Evolutionary conservation across 2,329 filamentous ascomycete genomes (phyloP).

Genomic region (Chrysoporthe deuterocubensis): DNA sequence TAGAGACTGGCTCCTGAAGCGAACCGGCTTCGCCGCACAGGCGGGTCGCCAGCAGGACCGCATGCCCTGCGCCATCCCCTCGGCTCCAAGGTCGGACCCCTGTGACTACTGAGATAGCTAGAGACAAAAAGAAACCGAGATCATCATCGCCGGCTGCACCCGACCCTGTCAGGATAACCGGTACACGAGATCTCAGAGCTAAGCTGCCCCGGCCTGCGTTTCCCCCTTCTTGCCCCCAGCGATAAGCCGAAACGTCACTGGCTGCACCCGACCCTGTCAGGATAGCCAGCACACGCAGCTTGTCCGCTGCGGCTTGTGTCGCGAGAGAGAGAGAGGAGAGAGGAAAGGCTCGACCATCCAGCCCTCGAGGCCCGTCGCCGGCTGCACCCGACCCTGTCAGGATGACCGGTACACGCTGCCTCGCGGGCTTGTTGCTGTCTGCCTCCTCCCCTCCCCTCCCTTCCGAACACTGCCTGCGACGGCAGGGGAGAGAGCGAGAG

Average conservation of each 20-base stretch:
- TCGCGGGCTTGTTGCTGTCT: not conserved
- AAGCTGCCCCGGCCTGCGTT: too few relatives aligned
- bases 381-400: constrained; percentile 7
- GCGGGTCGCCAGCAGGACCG: too few relatives aligned
- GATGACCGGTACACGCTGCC: constrained; percentile 8
- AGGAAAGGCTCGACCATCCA: too few relatives aligned
- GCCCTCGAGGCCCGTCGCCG: not conserved
- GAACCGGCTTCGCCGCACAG: too few relatives aligned
- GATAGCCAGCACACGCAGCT: not conserved
- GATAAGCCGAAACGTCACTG: not conserved
- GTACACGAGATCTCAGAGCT: not conserved
- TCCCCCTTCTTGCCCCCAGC: not conserved
- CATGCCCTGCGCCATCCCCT: too few relatives aligned
- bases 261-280: constrained; percentile 2
- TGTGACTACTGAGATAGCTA: constrained; percentile 7
- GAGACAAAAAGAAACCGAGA: too few relatives aligned
- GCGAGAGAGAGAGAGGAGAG: too few relatives aligned
- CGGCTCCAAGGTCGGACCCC: too few relatives aligned
- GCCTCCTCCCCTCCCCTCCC: not conserved
- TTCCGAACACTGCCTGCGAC: not conserved
- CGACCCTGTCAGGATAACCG: constrained; percentile 5
- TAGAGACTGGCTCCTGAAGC: too few relatives aligned
- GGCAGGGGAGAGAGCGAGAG: not conserved
- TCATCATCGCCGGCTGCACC: constrained; percentile 3
- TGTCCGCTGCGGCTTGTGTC: too few relatives aligned